These are phyloP conservation scores for Apiotrichum gracile DNA, from an alignment of 1,284 basidiomycete genomes.

Conservation along the genomic window DNA sequence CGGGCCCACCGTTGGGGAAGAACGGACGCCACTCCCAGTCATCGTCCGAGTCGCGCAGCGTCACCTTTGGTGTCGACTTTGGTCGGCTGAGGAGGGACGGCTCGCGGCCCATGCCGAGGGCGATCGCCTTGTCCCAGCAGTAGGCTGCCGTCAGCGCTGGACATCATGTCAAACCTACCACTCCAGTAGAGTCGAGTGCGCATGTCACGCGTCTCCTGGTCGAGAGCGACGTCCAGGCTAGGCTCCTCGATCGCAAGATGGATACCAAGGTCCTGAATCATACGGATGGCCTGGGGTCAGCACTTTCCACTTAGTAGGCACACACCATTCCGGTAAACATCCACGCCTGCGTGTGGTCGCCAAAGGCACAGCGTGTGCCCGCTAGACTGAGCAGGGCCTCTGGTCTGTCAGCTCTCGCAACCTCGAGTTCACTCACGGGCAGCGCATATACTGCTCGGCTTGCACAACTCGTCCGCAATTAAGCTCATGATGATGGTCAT, in stretches of 20 bases:
- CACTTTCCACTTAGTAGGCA: not conserved
- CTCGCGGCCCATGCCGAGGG: slow-evolving; percentile 21
- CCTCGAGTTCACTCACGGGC: slow-evolving; percentile 4
- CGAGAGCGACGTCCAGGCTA: slow-evolving; percentile 14
- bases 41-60: slow-evolving; percentile 10
- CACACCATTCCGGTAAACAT: slow-evolving; percentile 21
- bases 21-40: slow-evolving; percentile 15
- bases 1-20: slow-evolving; percentile 1
- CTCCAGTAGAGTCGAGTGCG: slow-evolving; percentile 21
- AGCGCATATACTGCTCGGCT: slow-evolving; percentile 15
- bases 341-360: slow-evolving; percentile 23
- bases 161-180: not conserved
- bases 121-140: slow-evolving; percentile 20
- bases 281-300: slow-evolving; percentile 9
- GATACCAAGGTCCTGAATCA: slow-evolving; percentile 20
- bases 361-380: slow-evolving; percentile 17
- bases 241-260: slow-evolving; percentile 22
- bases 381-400: slow-evolving; percentile 18
- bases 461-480: slow-evolving; percentile 16
- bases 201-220: slow-evolving; percentile 18
- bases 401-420: not conserved
- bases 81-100: slow-evolving; percentile 11
- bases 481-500: slow-evolving; percentile 17
- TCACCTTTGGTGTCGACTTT: slow-evolving; percentile 4
- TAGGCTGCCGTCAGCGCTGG: slow-evolving; percentile 1